A percentile compares a stretch with the other conserved stretches of the same genome.
These are phyloP conservation scores for Melastoma candidum DNA, from an alignment of 441 rosid species.

Conservation along the genomic window DNA sequence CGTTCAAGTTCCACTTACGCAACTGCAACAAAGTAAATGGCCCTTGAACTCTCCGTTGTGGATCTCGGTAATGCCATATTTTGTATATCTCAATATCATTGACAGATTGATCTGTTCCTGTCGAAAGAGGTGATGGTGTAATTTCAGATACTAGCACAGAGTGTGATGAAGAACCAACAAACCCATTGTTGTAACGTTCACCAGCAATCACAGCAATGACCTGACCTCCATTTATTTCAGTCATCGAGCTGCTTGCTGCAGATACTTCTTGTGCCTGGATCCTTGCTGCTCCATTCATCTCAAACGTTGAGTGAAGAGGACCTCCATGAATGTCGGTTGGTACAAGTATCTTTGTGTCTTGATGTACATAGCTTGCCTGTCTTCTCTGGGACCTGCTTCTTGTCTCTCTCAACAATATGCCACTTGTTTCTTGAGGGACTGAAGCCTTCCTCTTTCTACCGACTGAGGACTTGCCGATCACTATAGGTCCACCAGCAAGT, in stretches of 20 bases:
- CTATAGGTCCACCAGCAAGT: constrained; percentile 35
- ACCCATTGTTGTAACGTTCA: constrained; percentile 20
- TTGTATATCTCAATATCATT: constrained; percentile 39
- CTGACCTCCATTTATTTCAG: constrained; percentile 26
- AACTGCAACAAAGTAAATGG: constrained; percentile 72
- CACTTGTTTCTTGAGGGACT: constrained; percentile 21
- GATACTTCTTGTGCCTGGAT: constrained; percentile 22
- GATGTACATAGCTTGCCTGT: constrained; percentile 25
- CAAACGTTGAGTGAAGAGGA: constrained; percentile 24
- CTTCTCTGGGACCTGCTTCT: constrained; percentile 28
- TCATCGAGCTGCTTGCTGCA: constrained; percentile 17
- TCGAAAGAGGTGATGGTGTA: constrained; percentile 26
- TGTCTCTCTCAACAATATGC: constrained; percentile 24
- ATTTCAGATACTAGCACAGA: constrained; percentile 27
- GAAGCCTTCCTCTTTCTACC: constrained; percentile 26
- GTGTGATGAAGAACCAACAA: constrained; percentile 20
- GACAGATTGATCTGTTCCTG: constrained; percentile 30
- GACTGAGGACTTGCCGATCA: constrained; percentile 23
- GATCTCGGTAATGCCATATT: constrained; percentile 89
- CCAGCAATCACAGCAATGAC: constrained; percentile 16
- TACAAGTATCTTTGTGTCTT: constrained; percentile 16
- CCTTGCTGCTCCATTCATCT: constrained; percentile 20
- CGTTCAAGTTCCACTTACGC: constrained; percentile 64
- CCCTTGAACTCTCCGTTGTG: constrained; percentile 76
- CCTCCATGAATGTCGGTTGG: constrained; percentile 24